A percentile compares a stretch with the other conserved stretches of the same genome.
phyloP scores from a whole-genome alignment of 768 basidiomycete species.

The Mycena capillaripes region DNA sequence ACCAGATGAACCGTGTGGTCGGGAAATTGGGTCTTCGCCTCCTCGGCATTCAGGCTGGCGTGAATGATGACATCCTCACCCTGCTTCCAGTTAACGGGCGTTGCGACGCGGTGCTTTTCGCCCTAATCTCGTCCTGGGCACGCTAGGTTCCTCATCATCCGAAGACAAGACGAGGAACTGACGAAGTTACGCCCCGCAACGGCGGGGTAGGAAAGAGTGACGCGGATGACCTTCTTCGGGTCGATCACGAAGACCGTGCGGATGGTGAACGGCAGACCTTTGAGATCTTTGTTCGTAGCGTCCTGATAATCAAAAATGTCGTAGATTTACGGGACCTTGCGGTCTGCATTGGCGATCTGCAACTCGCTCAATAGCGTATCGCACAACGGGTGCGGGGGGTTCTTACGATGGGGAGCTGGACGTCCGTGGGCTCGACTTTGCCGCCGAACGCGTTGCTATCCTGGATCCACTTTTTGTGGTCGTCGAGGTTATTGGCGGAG shows the following conservation, averaged over 20 bases:
- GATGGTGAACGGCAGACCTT: constrained; percentile 96
- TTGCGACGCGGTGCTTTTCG: constrained; percentile 87
- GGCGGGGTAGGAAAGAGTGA: constrained; percentile 93
- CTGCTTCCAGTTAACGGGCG: constrained; percentile 95
- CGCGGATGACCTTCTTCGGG: constrained; percentile 94
- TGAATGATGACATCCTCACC: constrained; percentile 97
- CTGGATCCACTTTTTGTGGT: constrained; percentile 90
- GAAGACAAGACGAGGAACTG: constrained; percentile 3
- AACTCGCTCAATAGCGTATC: too few relatives aligned
- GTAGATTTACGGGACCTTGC: constrained; percentile 87
- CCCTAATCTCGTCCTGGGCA: constrained; percentile 69
- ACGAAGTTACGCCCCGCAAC: constrained; percentile 94
- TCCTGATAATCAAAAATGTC: constrained; percentile 99
- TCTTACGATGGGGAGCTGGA: constrained; percentile 92
- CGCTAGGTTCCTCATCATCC: too few relatives aligned
- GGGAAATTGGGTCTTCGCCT: constrained; percentile 94
- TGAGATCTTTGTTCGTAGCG: constrained; percentile 86
- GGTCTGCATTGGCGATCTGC: constrained; percentile 88
- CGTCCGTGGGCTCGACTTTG: constrained; percentile 76
- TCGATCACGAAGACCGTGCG: constrained; percentile 98
- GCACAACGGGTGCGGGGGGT: too few relatives aligned
- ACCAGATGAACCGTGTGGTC: constrained; percentile 83
- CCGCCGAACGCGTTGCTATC: constrained; percentile 89
- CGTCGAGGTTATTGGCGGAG: constrained; percentile 89
- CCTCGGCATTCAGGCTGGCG: constrained; percentile 84